Evolutionary conservation across 1,139 yeast species (phyloP), one percentile per base, ranked within the genome.

Genomic region (Diutina rugosa): DNA sequence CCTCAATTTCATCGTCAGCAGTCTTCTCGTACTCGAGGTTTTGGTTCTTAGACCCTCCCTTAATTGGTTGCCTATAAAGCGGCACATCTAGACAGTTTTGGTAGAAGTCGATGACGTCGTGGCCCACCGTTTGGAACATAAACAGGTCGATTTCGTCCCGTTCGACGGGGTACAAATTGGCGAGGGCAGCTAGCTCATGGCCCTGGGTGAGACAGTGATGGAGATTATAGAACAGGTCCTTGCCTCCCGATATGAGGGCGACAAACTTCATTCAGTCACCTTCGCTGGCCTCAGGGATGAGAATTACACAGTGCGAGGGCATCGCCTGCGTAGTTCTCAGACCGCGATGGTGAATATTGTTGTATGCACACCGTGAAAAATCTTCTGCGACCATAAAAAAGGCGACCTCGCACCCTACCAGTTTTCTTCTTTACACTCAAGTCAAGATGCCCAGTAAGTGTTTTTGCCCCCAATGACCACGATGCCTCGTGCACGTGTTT

Each of bases 111-210:
- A 93, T 77, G 4, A 89, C 81, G 62, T 87, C 90, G 67, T 87
- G 95, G 0, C 99, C 99, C n/a, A 93, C 99, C 0, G 99, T 93
- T 69, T 93, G 99, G 69, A 89, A 93, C 99, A 93, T 93, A 67
- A 87, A 93, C 57, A 97, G 88, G 69, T 93, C 97, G 58, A 93
- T 73, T 67, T 93, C 99, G 21, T 69, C 69, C 3, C 62, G 59
- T 26, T 69, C 66, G 8, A 75, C 73, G 1, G 99, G 99, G 64
- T 83, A 82, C 58, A 93, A 70, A 64, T 93, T 93, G 0, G 90
- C 99, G 55, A 93, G 69, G 0, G 97, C 97, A 0, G 80, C 80
- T 12, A 93, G 72, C 63, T 88, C 87, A 71, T 93, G 99, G 6
- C 95, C 96, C 58, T 87, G 83, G 4, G 81, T 77, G 14, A 87